These are phyloP conservation scores for Chlorella variabilis DNA, from an alignment of 163 green algal genomes.

Conservation along the genomic window DNA sequence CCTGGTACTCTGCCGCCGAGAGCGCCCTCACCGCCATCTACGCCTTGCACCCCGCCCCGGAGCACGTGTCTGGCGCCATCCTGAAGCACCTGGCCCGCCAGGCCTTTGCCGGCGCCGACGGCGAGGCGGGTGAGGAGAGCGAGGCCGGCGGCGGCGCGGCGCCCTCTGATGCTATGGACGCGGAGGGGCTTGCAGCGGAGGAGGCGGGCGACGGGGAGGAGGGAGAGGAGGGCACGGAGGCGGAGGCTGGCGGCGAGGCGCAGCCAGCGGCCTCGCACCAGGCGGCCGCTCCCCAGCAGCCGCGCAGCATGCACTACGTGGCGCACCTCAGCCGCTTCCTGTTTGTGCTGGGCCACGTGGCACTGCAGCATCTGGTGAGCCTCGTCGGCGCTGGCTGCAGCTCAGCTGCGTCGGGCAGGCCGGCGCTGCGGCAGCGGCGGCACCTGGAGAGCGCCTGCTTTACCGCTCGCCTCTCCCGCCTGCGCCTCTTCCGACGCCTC, in stretches of 20 bases:
- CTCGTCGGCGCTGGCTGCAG: too few relatives aligned
- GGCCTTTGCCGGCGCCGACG: constrained; percentile 10
- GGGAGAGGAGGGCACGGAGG: background rate
- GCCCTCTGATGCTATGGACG: background rate
- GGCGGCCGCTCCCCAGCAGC: background rate
- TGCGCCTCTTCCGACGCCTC: background rate
- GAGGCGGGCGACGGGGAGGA: background rate
- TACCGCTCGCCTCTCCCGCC: too few relatives aligned
- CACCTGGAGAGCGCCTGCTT: too few relatives aligned
- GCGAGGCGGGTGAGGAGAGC: background rate
- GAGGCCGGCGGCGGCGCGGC: background rate
- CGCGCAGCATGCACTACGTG: constrained; percentile 19
- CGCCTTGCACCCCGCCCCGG: constrained; percentile 75
- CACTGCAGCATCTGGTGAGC: constrained; percentile 76
- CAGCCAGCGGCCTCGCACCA: background rate
- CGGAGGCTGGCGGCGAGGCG: background rate
- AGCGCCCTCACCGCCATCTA: constrained; percentile 79
- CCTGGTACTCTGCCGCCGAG: constrained; percentile 81
- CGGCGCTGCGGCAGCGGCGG: too few relatives aligned
- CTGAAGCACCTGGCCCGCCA: constrained; percentile 60
- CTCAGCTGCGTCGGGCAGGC: too few relatives aligned
- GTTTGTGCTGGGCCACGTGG: constrained; percentile 80
- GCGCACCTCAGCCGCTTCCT: constrained; percentile 67
- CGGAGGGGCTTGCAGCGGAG: background rate
- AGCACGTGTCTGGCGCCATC: constrained; percentile 58